Conservation (phyloP, 257 asterid species). For the Nicotiana attenuata region DNA sequence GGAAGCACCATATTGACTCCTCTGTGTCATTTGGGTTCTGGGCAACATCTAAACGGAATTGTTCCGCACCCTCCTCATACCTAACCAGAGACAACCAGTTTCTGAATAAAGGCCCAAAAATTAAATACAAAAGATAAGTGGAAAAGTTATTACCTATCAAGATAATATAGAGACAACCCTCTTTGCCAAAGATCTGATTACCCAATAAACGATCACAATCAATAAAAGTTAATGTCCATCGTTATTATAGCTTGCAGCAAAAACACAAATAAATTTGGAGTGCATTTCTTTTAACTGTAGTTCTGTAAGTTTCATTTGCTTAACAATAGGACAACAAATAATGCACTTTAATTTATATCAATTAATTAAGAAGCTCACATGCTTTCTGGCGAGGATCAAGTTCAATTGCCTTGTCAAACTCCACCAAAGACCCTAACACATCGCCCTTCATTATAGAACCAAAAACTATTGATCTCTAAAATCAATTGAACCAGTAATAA, state of each 20-base stretch:
- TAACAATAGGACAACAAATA: too few relatives aligned
- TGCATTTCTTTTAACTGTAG: neutral
- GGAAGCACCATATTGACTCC: conserved; percentile 97
- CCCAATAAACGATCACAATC: conserved; percentile 32
- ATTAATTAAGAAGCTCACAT: conserved; percentile 38
- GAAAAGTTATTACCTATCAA: conserved; percentile 52
- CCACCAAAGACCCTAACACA: conserved; percentile 67
- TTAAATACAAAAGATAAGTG: neutral
- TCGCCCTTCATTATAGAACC: conserved; percentile 53
- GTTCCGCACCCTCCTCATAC: conserved; percentile 86
- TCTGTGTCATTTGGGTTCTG: conserved; percentile 96
- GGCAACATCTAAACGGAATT: conserved; percentile 84
- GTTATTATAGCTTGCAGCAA: neutral
- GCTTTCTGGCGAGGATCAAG: conserved; percentile 82
- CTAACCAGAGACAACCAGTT: conserved; percentile 25
- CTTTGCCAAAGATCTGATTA: conserved; percentile 97
- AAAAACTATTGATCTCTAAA: neutral
- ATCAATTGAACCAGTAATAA: neutral
- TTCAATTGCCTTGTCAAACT: conserved; percentile 84
- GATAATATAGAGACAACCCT: conserved; percentile 82
- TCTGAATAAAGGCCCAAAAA: conserved; percentile 4
- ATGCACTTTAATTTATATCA: neutral
- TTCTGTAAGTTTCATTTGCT: neutral
- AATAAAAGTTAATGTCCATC: conserved; percentile 20
- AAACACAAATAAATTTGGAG: neutral